A percentile compares a stretch with the other conserved stretches of the same genome.
Conservation (phyloP, 2,329 filamentous ascomycete genomes). For the Bimuria novae-zelandiae region DNA sequence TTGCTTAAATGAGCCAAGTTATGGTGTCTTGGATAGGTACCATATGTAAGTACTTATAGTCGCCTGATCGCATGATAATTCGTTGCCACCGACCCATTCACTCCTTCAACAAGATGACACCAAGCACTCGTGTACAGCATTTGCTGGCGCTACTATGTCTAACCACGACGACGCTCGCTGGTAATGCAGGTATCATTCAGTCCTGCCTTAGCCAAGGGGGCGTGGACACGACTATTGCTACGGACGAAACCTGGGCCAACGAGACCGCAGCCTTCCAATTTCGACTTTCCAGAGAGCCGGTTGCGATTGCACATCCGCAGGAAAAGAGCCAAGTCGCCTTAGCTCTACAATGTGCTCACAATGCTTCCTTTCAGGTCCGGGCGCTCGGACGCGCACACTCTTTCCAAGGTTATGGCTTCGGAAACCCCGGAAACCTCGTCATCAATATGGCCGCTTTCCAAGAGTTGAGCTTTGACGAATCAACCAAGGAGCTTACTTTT, state of each 20-base stretch:
- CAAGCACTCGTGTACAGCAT: neutral
- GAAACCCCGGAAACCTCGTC: constrained; percentile 1
- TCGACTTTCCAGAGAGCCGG: neutral
- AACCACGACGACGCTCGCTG: neutral
- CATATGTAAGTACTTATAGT: too few relatives aligned
- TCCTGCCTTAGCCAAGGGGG: neutral
- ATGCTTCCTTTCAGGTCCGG: neutral
- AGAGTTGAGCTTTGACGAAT: neutral
- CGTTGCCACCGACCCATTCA: neutral
- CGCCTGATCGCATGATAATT: too few relatives aligned
- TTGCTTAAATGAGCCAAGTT: too few relatives aligned
- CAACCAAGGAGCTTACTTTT: neutral
- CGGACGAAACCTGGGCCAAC: neutral
- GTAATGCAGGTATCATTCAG: neutral
- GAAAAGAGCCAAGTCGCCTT: neutral
- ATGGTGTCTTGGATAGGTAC: too few relatives aligned
- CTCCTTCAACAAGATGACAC: neutral
- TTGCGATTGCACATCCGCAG: neutral
- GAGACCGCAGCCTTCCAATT: constrained; percentile 1
- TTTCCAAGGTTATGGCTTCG: neutral
- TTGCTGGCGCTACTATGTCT: neutral
- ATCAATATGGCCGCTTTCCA: neutral
- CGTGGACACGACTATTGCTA: neutral
- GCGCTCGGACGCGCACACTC: neutral
- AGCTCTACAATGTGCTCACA: neutral